Evolutionary conservation across 192 early-diverging fungal genomes (phyloP), one percentile per base, ranked within the genome.

Genomic region (Kappamyces sp.): DNA sequence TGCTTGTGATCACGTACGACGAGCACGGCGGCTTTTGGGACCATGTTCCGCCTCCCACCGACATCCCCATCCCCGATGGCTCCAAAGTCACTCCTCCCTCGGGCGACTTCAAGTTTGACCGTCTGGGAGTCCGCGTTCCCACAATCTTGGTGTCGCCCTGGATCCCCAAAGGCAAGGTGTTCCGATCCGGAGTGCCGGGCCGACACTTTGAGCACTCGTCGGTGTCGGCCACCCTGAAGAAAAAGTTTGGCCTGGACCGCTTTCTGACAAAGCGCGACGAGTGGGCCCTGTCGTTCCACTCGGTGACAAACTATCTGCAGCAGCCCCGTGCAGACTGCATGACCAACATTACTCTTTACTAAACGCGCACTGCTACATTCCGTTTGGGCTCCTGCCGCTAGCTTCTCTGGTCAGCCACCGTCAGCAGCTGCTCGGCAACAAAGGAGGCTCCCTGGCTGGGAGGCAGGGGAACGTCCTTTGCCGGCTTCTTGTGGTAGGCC

Each of bases 21-120:
- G 78, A 79, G 52, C 70, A 79, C 55, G 78, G 75, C 44, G 72
- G 72, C 34, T 78, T 66, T 49, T 73, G 66, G 35, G 78, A 80
- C 58, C 74, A 76, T 51, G 74, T 74, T n/a, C 51, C 67, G 8
- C 68, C 78, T 23, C 78, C 78, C 52, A 42, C 38, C 10, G 63
- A 49, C 65, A 64, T 80, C 31, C 78, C 78, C 5, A 70, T 53
- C 55, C 74, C 78, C 38, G 78, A 80, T 60, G 59, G 4, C 13
- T 52, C 60, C 35, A 8, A 54, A 12, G 58, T 46, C 33, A 49
- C 32, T 10, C 50, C 61, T 34, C 5, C 61, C 3, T 49, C 34
- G 6, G 60, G 39, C 31, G 60, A 61, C 41, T 79, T 79, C 57
- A 50, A 69, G 15, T 79, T 79, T 61, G 72, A 69, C 59, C 70